These are phyloP conservation scores for Cytospora piceae DNA, from an alignment of 2,329 filamentous ascomycete species.

Conservation along the genomic window DNA sequence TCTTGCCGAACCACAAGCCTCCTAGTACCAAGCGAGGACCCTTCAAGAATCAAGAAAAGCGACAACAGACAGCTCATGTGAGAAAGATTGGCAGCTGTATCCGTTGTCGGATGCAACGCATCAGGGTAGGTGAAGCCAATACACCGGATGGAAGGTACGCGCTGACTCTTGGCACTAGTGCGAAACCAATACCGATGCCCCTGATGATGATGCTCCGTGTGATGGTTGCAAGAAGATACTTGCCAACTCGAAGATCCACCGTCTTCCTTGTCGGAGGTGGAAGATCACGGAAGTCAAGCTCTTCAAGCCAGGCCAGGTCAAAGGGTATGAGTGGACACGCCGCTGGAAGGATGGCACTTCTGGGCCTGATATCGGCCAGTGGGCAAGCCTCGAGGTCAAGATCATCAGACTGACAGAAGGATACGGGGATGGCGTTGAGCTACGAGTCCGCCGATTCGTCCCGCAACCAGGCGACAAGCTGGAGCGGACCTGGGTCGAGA, in stretches of 20 bases:
- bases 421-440: constrained; percentile 53
- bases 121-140: constrained; percentile 52
- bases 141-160: background rate
- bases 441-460: constrained; percentile 58
- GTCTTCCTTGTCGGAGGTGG: constrained; percentile 62
- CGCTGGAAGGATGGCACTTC: constrained; percentile 60
- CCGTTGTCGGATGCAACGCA: constrained; percentile 64
- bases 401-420: constrained; percentile 58
- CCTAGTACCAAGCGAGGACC: constrained; percentile 52
- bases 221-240: constrained; percentile 56
- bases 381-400: constrained; percentile 56
- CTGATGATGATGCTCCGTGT: constrained; percentile 49
- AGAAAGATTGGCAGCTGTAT: constrained; percentile 63
- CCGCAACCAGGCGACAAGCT: constrained; percentile 60
- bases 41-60: constrained; percentile 56
- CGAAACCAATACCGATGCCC: constrained; percentile 48
- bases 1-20: constrained; percentile 42
- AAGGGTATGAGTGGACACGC: constrained; percentile 62
- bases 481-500: constrained; percentile 55
- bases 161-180: constrained; percentile 47
- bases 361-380: constrained; percentile 57
- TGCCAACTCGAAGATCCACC: constrained; percentile 52
- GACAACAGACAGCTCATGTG: constrained; percentile 60
- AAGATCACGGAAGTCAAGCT: constrained; percentile 63
- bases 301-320: constrained; percentile 62